phyloP scores from a whole-genome alignment of 2,329 filamentous ascomycete genomes.

The Sordariomycetes sp. region DNA sequence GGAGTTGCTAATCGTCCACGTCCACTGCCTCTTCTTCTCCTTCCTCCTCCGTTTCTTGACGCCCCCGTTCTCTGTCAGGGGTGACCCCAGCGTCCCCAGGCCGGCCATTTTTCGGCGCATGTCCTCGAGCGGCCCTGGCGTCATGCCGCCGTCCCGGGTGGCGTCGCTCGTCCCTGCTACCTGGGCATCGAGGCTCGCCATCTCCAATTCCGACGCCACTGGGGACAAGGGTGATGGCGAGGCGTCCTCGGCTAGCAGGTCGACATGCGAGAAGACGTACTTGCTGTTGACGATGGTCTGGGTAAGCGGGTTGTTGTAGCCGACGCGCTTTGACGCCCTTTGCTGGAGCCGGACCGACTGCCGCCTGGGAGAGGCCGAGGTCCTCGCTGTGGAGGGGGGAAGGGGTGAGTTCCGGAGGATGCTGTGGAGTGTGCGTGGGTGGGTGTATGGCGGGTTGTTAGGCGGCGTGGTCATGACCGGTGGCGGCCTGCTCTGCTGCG shows the following conservation, averaged over 20 bases:
- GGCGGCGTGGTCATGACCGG: slow-evolving; percentile 7
- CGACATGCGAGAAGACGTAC: slow-evolving; percentile 53
- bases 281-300: slow-evolving; percentile 53
- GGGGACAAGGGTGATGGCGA: slow-evolving; percentile 27
- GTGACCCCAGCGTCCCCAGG: slow-evolving; percentile 29
- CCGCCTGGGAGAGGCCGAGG: slow-evolving; percentile 40
- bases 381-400: slow-evolving; percentile 37
- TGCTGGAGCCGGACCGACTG: slow-evolving; percentile 44
- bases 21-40: slow-evolving; percentile 55
- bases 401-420: slow-evolving; percentile 58
- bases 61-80: slow-evolving; percentile 28
- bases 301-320: slow-evolving; percentile 51
- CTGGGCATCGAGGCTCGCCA: slow-evolving; percentile 34
- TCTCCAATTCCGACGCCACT: slow-evolving; percentile 15
- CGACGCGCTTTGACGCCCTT: slow-evolving; percentile 43
- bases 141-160: slow-evolving; percentile 49
- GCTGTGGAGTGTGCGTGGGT: slow-evolving; percentile 47
- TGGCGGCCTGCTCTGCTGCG: not conserved
- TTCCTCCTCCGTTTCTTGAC: slow-evolving; percentile 42
- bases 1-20: slow-evolving; percentile 55
- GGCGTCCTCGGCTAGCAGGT: slow-evolving; percentile 47
- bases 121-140: slow-evolving; percentile 53
- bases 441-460: slow-evolving; percentile 41
- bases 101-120: slow-evolving; percentile 47
- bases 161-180: slow-evolving; percentile 42